Evolutionary conservation across 805 yeast species (phyloP).

Genomic region (Saturnispora diversa): DNA sequence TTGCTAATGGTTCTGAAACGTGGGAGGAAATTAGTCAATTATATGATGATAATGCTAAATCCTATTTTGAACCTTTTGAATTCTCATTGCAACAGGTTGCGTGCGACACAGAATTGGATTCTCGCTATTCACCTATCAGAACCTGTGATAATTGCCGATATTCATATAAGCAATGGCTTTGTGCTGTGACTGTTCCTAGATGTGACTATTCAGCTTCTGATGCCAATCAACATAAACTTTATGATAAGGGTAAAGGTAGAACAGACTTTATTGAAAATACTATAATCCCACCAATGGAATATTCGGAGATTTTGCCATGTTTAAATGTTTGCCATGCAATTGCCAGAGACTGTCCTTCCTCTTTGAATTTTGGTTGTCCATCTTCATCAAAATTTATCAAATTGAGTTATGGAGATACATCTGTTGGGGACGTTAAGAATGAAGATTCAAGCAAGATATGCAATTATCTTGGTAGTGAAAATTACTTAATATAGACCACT

Average conservation of each 20-base stretch:
- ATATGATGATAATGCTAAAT: conserved; percentile 59
- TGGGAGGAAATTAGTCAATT: conserved; percentile 32
- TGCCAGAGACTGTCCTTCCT: conserved; percentile 77
- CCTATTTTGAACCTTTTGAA: conserved; percentile 55
- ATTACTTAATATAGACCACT: not conserved
- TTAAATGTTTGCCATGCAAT: conserved; percentile 69
- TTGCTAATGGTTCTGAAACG: conserved; percentile 25
- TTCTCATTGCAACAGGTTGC: conserved; percentile 68
- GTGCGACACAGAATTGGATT: conserved; percentile 61
- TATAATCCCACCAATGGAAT: conserved; percentile 46
- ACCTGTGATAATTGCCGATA: conserved; percentile 65
- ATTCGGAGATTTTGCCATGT: conserved; percentile 84
- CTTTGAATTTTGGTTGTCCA: conserved; percentile 73
- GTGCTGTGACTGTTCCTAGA: conserved; percentile 81
- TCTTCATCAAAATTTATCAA: conserved; percentile 27
- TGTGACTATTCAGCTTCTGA: conserved; percentile 47
- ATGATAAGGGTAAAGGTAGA: conserved; percentile 49
- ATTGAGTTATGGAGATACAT: conserved; percentile 32
- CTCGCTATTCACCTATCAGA: conserved; percentile 64
- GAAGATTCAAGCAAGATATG: not conserved
- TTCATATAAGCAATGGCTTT: conserved; percentile 80
- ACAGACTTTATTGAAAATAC: conserved; percentile 46
- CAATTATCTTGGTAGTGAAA: not conserved
- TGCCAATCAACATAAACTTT: conserved; percentile 35
- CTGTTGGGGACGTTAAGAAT: conserved; percentile 12